Conservation (phyloP, 768 basidiomycete genomes). For the Hygrophoropsis aurantiaca region DNA sequence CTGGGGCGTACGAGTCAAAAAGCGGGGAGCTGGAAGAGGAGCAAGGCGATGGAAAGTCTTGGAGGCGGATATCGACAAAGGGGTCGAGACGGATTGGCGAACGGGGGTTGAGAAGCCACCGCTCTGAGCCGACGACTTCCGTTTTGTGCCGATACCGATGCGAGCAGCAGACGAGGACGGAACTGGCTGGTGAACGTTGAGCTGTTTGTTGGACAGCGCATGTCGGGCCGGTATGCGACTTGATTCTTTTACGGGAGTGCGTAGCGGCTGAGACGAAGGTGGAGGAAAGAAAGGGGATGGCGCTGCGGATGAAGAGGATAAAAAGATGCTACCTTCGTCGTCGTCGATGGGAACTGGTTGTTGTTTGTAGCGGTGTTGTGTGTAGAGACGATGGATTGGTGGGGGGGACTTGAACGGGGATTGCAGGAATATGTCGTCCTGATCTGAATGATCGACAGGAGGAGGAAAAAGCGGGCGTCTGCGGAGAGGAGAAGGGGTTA, state of each 20-base stretch:
- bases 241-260: constrained; percentile 60
- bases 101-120: constrained; percentile 56
- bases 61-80: constrained; percentile 35
- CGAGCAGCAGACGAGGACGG: constrained; percentile 22
- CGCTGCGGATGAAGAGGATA: constrained; percentile 44
- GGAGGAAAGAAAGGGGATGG: constrained; percentile 44
- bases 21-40: constrained; percentile 31
- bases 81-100: constrained; percentile 43
- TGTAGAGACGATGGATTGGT: constrained; percentile 41
- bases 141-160: constrained; percentile 57
- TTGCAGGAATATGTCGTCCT: constrained; percentile 54
- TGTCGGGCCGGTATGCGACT: constrained; percentile 40
- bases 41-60: constrained; percentile 34
- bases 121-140: constrained; percentile 52
- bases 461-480: constrained; percentile 41
- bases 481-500: constrained; percentile 63
- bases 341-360: constrained; percentile 41
- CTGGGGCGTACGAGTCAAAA: constrained; percentile 29
- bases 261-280: constrained; percentile 49
- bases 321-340: constrained; percentile 58
- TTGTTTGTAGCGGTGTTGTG: constrained; percentile 39
- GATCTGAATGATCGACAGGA: constrained; percentile 27
- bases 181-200: constrained; percentile 19
- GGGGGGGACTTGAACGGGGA: constrained; percentile 51
- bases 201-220: constrained; percentile 36